Evolutionary conservation across 345 rosid species (phyloP), one percentile per base, ranked within the genome.

Genomic region (Pistacia vera): DNA sequence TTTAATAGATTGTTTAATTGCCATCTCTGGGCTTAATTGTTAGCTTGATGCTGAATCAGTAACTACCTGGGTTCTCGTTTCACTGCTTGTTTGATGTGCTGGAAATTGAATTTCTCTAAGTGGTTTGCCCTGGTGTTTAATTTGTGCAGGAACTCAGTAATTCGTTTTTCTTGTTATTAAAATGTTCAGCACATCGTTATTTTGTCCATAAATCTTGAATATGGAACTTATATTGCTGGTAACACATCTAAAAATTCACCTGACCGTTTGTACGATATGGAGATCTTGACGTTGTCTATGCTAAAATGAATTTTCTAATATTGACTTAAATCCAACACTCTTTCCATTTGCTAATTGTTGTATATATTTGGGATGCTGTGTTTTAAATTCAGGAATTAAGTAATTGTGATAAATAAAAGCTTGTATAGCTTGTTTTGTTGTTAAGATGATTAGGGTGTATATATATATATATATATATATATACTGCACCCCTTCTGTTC

Each of bases 1-100:
- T 70, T 67, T 65, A 41, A 58, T 46, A 56, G 63, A 56, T 57
- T 38, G 35, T 38, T 70, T 51, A 35, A 56, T 38, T 56, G 10
- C 63, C 33, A 11, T 36, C 59, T 35, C 58, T 57, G 49, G 48
- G 16, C 44, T 54, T 54, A 14, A 18, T 54, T 11, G 18, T 17
- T 69, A 12, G 49, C 48, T 18, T 69, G 62, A 33, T 33, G 30
- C 38, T 30, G 44, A 51, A 49, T n/a, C 13, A 17, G 18, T 14
- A 38, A 35, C 20, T 63, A 6, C 11, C 20, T n/a, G 8, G 41
- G 35, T 8, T 44, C 46, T 60, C 2, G n/a, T 54, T 54, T 13
- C 65, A 25, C 2, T 7, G 38, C 65, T 35, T 36, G 48, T 33
- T 63, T 63, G 8, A 41, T 41, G 52, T n/a, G 71, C 51, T 48